phyloP scores from a whole-genome alignment of 306 rosid species.

The Acacia acuminata region DNA sequence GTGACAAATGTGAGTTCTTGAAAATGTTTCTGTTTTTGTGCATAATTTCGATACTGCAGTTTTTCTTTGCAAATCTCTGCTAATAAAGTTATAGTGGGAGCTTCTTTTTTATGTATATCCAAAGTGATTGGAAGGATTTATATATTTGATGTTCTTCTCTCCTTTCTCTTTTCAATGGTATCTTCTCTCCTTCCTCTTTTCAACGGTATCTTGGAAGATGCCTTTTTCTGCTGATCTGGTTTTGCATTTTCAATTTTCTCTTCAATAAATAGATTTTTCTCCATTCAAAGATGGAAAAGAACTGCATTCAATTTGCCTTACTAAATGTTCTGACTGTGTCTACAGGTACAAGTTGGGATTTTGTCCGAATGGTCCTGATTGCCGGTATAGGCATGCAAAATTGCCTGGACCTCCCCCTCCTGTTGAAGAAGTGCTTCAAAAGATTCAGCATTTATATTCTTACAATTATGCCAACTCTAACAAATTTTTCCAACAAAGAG shows the following conservation, averaged over 20 bases:
- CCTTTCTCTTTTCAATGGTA: constrained; percentile 16
- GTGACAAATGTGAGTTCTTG: not conserved
- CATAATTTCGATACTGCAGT: not conserved
- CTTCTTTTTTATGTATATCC: constrained; percentile 18
- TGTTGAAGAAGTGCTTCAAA: constrained; percentile 95
- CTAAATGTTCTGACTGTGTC: constrained; percentile 27
- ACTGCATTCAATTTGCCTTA: constrained; percentile 8
- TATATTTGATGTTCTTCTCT: constrained; percentile 26
- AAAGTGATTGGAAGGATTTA: constrained; percentile 22
- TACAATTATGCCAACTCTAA: constrained; percentile 65
- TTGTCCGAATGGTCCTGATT: constrained; percentile 98
- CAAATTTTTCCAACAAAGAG: constrained; percentile 78
- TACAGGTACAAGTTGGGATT: constrained; percentile 98
- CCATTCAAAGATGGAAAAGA: not conserved
- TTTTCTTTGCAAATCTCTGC: constrained; percentile 9
- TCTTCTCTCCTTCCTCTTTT: not conserved
- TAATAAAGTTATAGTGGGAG: constrained; percentile 17
- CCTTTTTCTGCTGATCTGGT: constrained; percentile 2
- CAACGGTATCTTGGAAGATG: constrained; percentile 19
- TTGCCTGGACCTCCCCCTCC: constrained; percentile 96
- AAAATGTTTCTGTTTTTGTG: not conserved
- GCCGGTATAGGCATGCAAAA: constrained; percentile 97
- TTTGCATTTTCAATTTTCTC: constrained; percentile 13
- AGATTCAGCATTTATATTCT: constrained; percentile 88
- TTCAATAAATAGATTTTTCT: not conserved